Percentiles rank a stretch among this genome's conserved stretches.
These are phyloP conservation scores for Rhexocercosporidium sp. DNA, from an alignment of 2,329 filamentous ascomycete species.

Conservation along the genomic window DNA sequence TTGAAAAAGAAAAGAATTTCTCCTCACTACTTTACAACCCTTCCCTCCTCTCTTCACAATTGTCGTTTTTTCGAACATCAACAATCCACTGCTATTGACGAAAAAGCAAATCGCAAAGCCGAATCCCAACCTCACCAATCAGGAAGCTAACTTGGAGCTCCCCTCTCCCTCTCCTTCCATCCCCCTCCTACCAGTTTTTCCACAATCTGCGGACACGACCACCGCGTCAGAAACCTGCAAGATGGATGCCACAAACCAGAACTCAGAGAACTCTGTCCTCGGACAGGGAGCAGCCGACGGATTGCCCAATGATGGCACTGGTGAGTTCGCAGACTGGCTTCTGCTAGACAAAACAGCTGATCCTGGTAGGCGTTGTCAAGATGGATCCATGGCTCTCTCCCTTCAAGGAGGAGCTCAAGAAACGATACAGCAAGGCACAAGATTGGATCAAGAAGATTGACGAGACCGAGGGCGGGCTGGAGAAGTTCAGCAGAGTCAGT, in stretches of 20 bases:
- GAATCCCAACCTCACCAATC: not conserved
- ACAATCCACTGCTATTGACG: not conserved
- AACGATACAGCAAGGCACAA: constrained; percentile 79
- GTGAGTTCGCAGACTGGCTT: constrained; percentile 50
- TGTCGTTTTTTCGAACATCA: not conserved
- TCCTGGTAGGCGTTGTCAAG: constrained; percentile 73
- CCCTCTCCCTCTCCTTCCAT: not conserved
- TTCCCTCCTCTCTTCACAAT: not conserved
- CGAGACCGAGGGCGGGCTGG: constrained; percentile 83
- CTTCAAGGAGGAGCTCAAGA: constrained; percentile 77
- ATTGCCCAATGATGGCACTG: constrained; percentile 73
- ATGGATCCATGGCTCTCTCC: constrained; percentile 91
- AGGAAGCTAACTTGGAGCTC: not conserved
- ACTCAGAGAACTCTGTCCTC: constrained; percentile 38
- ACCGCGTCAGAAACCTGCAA: constrained; percentile 19
- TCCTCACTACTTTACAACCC: not conserved
- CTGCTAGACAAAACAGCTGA: constrained; percentile 26
- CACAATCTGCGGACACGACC: constrained; percentile 6
- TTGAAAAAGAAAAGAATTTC: not conserved
- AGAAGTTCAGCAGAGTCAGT: constrained; percentile 84
- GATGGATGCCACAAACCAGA: constrained; percentile 39
- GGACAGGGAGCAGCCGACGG: constrained; percentile 51
- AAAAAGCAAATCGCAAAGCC: not conserved
- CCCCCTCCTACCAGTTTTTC: not conserved
- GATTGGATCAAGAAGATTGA: constrained; percentile 87